A percentile compares a stretch with the other conserved stretches of the same genome.
phyloP scores from a whole-genome alignment of 1,139 yeast genomes.

The Pichiaceae sp. region DNA sequence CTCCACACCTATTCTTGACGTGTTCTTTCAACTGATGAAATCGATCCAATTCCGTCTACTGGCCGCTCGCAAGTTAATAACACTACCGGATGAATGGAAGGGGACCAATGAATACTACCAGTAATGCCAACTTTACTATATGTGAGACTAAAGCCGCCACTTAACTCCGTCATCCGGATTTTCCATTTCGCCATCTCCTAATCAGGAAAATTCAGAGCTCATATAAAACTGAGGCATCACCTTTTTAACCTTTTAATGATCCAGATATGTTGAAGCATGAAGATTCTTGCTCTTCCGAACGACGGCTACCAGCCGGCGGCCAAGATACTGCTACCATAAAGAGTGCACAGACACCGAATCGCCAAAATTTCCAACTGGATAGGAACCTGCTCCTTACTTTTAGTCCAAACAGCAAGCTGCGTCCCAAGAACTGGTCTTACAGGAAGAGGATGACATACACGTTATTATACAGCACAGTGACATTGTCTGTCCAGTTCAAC shows the following conservation, averaged over 20 bases:
- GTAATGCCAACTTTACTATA: neutral
- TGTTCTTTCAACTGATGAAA: slow-evolving; percentile 30
- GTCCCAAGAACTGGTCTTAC: slow-evolving; percentile 30
- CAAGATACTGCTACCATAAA: too few relatives aligned
- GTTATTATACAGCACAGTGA: slow-evolving; percentile 30
- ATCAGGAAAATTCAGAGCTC: too few relatives aligned
- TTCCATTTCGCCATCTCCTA: too few relatives aligned
- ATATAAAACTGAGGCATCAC: too few relatives aligned
- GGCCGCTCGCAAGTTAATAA: slow-evolving; percentile 30
- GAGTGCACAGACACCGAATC: neutral
- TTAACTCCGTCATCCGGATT: neutral
- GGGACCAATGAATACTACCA: neutral
- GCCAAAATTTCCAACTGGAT: slow-evolving; percentile 3
- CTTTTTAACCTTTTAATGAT: too few relatives aligned
- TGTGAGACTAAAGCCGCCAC: neutral
- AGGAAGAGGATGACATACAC: slow-evolving; percentile 30
- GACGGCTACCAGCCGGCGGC: too few relatives aligned
- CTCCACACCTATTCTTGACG: slow-evolving; percentile 34
- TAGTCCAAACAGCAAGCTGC: slow-evolving; percentile 20
- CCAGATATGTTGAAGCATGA: too few relatives aligned
- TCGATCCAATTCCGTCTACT: slow-evolving; percentile 35
- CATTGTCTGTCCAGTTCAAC: slow-evolving; percentile 36
- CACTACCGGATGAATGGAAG: neutral
- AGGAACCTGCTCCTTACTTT: slow-evolving; percentile 8
- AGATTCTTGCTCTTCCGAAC: too few relatives aligned